These are phyloP conservation scores for Raffaelea ambrosiae DNA, from an alignment of 2,329 filamentous ascomycete genomes.

Conservation along the genomic window DNA sequence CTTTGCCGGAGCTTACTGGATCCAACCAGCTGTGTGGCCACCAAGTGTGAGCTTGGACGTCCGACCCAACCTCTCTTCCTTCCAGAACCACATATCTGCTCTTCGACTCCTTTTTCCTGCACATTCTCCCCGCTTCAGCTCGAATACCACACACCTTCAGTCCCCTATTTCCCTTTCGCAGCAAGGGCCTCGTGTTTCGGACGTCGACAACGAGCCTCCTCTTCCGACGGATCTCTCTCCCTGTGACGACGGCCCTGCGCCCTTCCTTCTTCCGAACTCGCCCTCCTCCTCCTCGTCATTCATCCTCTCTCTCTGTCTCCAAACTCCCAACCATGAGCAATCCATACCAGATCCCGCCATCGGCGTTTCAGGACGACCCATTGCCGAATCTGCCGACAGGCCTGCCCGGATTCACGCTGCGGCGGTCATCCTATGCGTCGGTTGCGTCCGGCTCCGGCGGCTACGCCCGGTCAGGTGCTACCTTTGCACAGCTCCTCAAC, in stretches of 20 bases:
- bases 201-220: too few relatives aligned
- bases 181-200: too few relatives aligned
- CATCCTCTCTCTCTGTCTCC: slow-evolving; percentile 7
- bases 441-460: slow-evolving; percentile 28
- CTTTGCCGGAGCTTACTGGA: too few relatives aligned
- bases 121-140: too few relatives aligned
- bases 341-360: slow-evolving; percentile 27
- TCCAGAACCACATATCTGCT: too few relatives aligned
- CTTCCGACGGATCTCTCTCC: too few relatives aligned
- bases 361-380: slow-evolving; percentile 24
- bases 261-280: background rate
- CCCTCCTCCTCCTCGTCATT: slow-evolving; percentile 6
- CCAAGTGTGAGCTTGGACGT: too few relatives aligned
- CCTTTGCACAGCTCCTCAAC: slow-evolving; percentile 43
- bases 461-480: slow-evolving; percentile 26
- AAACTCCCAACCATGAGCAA: slow-evolving; percentile 29
- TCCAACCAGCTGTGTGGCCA: too few relatives aligned
- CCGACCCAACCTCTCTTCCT: too few relatives aligned
- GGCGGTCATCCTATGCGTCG: slow-evolving; percentile 33
- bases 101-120: too few relatives aligned
- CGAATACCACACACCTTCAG: too few relatives aligned
- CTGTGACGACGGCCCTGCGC: background rate
- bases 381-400: slow-evolving; percentile 15
- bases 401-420: slow-evolving; percentile 22
- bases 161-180: too few relatives aligned